Evolutionary conservation across 176 grass and related monocot species (phyloP), one percentile per base, ranked within the genome.

Genomic region (Phyllostachys edulis): DNA sequence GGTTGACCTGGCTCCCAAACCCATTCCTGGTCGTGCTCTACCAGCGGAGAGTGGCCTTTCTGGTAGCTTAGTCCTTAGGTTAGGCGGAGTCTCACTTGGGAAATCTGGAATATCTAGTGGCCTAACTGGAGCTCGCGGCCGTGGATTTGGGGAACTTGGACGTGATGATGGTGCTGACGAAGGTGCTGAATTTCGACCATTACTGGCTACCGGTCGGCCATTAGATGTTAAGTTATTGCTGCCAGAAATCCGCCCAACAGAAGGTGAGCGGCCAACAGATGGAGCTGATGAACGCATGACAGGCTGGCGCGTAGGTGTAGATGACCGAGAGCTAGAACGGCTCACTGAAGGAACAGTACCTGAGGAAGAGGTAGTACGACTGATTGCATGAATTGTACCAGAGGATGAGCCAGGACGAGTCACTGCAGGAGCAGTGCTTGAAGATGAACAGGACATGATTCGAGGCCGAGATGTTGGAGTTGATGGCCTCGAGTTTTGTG

Each of bases 41-140:
- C 93, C 86, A 79, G 93, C 71, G 21, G 93, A 99, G 27, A 83
- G 68, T 64, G 93, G 88, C 61, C 97, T 87, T 69, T 92, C 91
- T 78, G 91, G 97, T 87, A 96, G 76, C 62, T 87, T 99, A 67
- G 84, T 99, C 79, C 91, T 92, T 0, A 96, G 78, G 75, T 99
- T 96, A 13, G 91, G 91, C 20, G 93, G 97, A 12, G 88, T 90
- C 66, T 96, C 88, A 75, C 82, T 94, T 70, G 97, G 91, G 42
- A 99, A 99, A 91, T 96, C 91, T 86, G 86, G 90, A 84, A 92
- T 90, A 82, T 99, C 91, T 77, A 94, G 69, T 72, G 93, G 82
- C 73, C 80, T 88, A 47, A 99, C 91, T 63, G 97, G 91, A 71
- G 87, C 83, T 56, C 93, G 83, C 2, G 67, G 27, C 41, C 88